phyloP scores from a whole-genome alignment of 805 yeast genomes.

The Phaffomyces thermotolerans region DNA sequence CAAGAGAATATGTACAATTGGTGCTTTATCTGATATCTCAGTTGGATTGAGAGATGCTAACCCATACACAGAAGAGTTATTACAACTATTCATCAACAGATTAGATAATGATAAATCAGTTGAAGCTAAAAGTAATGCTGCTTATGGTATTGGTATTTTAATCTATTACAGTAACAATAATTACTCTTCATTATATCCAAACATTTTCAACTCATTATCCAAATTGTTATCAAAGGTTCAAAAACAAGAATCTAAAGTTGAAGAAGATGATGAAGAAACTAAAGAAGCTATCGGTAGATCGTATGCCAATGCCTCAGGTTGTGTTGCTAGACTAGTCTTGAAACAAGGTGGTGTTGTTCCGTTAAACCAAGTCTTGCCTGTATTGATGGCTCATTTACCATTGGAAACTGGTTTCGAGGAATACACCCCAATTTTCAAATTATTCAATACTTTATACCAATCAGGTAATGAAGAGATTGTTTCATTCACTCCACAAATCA shows the following conservation, averaged over 20 bases:
- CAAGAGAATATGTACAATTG: conserved; percentile 79
- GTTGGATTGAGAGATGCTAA: conserved; percentile 61
- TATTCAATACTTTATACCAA: conserved; percentile 67
- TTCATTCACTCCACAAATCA: conserved; percentile 49
- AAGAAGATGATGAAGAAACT: conserved; percentile 66
- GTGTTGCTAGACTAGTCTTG: conserved; percentile 87
- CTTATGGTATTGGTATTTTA: conserved; percentile 88
- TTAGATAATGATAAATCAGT: conserved; percentile 69
- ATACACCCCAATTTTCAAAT: conserved; percentile 80
- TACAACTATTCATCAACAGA: conserved; percentile 61
- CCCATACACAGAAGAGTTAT: conserved; percentile 62
- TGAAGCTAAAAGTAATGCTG: conserved; percentile 91
- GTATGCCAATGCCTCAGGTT: conserved; percentile 92
- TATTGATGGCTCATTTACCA: conserved; percentile 72
- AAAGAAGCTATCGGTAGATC: conserved; percentile 76
- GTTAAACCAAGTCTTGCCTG: conserved; percentile 66
- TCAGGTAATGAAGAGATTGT: conserved; percentile 49
- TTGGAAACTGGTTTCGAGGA: conserved; percentile 86
- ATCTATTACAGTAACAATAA: conserved; percentile 35
- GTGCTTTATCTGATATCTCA: conserved; percentile 86
- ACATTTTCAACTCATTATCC: conserved; percentile 59
- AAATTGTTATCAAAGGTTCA: conserved; percentile 74
- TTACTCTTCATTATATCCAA: conserved; percentile 55
- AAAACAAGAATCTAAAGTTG: conserved; percentile 47
- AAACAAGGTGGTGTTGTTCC: conserved; percentile 71